Evolutionary conservation across 2,329 filamentous ascomycete genomes (phyloP), one percentile per base, ranked within the genome.

Genomic region (Claviceps sp.): DNA sequence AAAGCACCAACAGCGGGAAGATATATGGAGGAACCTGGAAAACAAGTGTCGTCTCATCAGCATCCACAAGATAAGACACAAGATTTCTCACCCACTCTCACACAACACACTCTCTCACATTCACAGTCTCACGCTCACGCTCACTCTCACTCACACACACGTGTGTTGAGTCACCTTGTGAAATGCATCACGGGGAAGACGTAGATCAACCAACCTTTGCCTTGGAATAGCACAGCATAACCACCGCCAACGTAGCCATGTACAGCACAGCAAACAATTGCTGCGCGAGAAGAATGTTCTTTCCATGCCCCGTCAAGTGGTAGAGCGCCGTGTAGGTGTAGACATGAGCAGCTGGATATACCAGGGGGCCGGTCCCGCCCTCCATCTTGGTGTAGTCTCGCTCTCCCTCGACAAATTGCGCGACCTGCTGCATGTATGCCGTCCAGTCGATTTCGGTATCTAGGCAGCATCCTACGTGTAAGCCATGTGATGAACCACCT

Each of bases 361-460:
- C 93, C 49, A 97, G 76, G 3, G 93, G 93, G 1, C 93, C 93
- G 0, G 93, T 98, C 54, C 82, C 85, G 59, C 93, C 93, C 63
- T 84, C 78, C 64, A 98, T 90, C 53, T 82, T 77, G 55, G 80
- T 81, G 67, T 98, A 98, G 68, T 96, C 85, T 64, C 86, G 82
- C 72, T 97, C 90, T 62, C 93, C 93, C 18, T 79, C 75, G 46
- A 90, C 71, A 62, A 85, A 93, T 60, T 90, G 82, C 42, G 78
- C 70, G 45, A 97, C 76, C 63, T 98, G 93, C 65, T 96, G 79
- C 90, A 98, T 97, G 68, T 98, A 98, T 0, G 93, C 88, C 54
- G 77, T 78, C 91, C 91, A 98, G 70, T 98, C 93, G 63, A 98
- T 98, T 68, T 98, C 93, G 44, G 93, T 98, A 66, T 98, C 93